Evolutionary conservation across 345 rosid genomes (phyloP), one percentile per base, ranked within the genome.

Genomic region (Gossypium stocksii): DNA sequence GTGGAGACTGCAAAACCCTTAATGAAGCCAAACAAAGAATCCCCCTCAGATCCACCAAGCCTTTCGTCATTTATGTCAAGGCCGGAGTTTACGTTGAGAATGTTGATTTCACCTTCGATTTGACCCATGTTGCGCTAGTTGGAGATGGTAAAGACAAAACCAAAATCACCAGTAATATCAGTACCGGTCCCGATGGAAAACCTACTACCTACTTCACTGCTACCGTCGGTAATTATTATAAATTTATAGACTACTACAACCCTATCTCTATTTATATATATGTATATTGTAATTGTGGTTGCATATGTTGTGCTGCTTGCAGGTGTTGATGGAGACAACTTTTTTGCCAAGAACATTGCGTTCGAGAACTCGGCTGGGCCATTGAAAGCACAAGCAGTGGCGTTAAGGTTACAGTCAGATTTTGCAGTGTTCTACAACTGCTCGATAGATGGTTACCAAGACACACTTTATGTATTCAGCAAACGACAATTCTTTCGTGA

Each of bases 401-500:
- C 97, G 1, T n/a, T 89, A 27, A 79, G 45, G 91, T 88, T 29
- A 71, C 82, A 0, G 20, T 83, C 89, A 3, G 98, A 94, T 74
- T 77, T 38, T 23, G 78, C 90, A 0, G 71, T 92, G 66, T 89
- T 92, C 83, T 84, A 81, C 88, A 90, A 92, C 64, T 90, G 97
- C 82, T 69, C 85, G 53, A 84, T 94, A 29, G 97, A 90, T 19
- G 97, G 97, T 4, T 86, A 84, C 78, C 94, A 94, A 66, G 90
- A 86, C 81, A 94, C 97, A 13, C 84, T 94, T 10, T 88, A 90
- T 70, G 78, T 88, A 11, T 93, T 87, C 78, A 72, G 91, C 80
- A 87, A 85, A 75, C 90, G 97, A 13, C 98, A 94, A 71, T 94
- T 85, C 89, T 94, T 83, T 87, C 93, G 98, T 0, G 94, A 92